phyloP scores from a whole-genome alignment of 345 rosid genomes.

The Eucalyptus marginata region DNA sequence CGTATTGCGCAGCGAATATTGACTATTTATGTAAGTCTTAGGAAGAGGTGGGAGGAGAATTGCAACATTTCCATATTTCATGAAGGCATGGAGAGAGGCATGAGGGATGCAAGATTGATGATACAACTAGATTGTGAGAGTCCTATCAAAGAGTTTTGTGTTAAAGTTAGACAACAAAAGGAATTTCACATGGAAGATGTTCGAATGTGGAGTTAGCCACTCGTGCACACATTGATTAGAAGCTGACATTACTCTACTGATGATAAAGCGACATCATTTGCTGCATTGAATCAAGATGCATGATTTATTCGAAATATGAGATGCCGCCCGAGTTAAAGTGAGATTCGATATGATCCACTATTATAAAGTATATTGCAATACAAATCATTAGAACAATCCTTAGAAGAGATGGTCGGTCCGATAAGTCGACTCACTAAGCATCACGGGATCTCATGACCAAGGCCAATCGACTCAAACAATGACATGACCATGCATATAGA shows the following conservation, averaged over 20 bases:
- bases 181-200: neutral
- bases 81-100: neutral
- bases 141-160: no score
- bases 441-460: neutral
- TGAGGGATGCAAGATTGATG: neutral
- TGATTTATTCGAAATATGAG: fast-evolving
- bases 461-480: neutral
- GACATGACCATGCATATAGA: neutral
- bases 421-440: neutral
- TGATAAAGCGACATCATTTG: neutral
- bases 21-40: neutral
- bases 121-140: neutral
- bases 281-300: fast-evolving
- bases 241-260: fast-evolving
- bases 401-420: neutral
- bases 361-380: neutral
- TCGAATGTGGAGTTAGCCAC: neutral
- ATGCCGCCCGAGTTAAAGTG: neutral
- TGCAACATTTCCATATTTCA: neutral
- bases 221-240: neutral
- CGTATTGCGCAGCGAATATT: no score
- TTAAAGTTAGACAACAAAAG: neutral
- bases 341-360: neutral
- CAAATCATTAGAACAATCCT: neutral
- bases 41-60: neutral